Evolutionary conservation across 805 yeast species (phyloP), one percentile per base, ranked within the genome.

Genomic region (Huiozyma sinensis): DNA sequence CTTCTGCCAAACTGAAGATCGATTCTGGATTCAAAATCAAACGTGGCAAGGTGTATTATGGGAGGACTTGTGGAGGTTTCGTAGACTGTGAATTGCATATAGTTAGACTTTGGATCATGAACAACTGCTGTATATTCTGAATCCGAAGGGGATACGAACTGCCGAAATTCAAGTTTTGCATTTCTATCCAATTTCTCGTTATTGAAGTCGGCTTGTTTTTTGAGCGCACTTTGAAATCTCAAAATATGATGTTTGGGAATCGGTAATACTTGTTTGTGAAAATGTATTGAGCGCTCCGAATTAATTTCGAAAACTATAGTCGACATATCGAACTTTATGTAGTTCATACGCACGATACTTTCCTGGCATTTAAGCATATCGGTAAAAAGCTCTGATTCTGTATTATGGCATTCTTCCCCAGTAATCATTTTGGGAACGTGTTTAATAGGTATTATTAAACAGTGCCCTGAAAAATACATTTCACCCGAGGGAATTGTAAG

Each of bases 1-100:
- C 87, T 72, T 58, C 97, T 69, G 1, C 95, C 95, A 54, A 89
- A 84, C 52, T 85, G 95, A 10, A 86, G 62, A 58, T 89, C 96
- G 7, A 87, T 63, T 9, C 70, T 51, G 42, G 68, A 68, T 3
- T 56, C 55, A 4, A 54, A 49, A 0, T 58, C 56, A 39, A 66
- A 65, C 1, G 54, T 46, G 30, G 66, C 56, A 2, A 67, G 36
- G 44, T 52, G 65, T 7, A 63, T 55, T n/a, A 52, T 58, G 7
- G 67, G 65, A 27, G 47, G 47, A 4, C 50, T 40, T 8, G 58
- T 53, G 4, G 52, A 40, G 0, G 68, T 55, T 42, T 65, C 67
- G 37, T 62, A 58, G 10, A 67, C 51, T 42, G 65, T 55, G 59
- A 65, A 58, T 49, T 60, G 60, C 47, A 57, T 53, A 53, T 47